Conservation (phyloP, 2,329 filamentous ascomycete genomes). For the Knufia petricola region DNA sequence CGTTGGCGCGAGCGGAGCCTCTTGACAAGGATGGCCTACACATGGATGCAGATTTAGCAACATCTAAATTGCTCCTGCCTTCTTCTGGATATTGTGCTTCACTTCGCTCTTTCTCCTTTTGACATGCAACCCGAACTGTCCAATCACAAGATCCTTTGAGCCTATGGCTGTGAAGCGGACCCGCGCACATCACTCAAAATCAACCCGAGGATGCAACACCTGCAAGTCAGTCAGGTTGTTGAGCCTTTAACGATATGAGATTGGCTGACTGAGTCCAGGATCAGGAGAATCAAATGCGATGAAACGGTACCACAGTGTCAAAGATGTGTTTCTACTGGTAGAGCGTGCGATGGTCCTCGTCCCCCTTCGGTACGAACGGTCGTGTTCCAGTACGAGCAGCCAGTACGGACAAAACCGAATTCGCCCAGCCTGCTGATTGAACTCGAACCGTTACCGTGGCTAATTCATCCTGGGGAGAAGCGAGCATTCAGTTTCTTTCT, state of each 20-base stretch:
- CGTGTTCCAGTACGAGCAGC: constrained; percentile 6
- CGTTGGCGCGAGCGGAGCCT: background rate
- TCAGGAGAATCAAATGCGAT: constrained; percentile 28
- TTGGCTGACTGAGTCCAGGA: constrained; percentile 18
- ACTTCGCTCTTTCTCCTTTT: constrained; percentile 3
- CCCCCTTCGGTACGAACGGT: background rate
- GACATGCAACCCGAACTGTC: constrained; percentile 5
- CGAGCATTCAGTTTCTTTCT: constrained; percentile 33
- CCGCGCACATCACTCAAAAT: constrained; percentile 9
- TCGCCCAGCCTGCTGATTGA: constrained; percentile 6
- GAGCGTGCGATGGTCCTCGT: constrained; percentile 27
- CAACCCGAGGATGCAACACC: constrained; percentile 40
- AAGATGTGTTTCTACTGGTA: constrained; percentile 27
- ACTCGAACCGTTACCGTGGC: background rate
- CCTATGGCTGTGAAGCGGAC: background rate
- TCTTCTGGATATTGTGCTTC: background rate
- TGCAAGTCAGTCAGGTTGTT: constrained; percentile 41
- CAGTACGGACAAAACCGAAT: background rate
- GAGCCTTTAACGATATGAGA: background rate
- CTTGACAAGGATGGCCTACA: background rate
- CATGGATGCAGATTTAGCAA: background rate
- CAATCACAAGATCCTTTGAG: background rate
- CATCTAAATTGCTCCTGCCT: background rate
- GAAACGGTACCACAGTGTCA: constrained; percentile 28
- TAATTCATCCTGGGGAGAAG: constrained; percentile 21